phyloP scores from a whole-genome alignment of 2,329 filamentous ascomycete genomes.

The Passalora sequoiae region DNA sequence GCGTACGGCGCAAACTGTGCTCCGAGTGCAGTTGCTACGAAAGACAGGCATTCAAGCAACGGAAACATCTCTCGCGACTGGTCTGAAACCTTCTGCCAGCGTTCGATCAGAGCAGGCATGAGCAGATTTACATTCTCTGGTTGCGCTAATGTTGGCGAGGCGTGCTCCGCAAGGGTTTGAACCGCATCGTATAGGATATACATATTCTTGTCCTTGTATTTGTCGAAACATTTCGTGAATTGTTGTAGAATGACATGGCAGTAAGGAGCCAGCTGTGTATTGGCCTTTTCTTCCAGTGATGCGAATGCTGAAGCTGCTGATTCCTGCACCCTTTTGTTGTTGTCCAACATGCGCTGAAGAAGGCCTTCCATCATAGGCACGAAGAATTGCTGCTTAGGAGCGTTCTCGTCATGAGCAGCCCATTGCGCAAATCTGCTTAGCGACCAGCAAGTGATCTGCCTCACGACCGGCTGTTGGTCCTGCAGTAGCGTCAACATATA shows the following conservation, averaged over 20 bases:
- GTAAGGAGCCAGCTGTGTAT: conserved; percentile 74
- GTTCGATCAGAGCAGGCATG: conserved; percentile 85
- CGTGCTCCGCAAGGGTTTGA: conserved; percentile 89
- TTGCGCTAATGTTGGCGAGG: conserved; percentile 74
- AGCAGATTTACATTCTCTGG: conserved; percentile 76
- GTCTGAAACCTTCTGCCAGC: conserved; percentile 82
- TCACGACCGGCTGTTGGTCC: conserved; percentile 81
- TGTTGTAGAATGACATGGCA: conserved; percentile 85
- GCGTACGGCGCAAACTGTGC: conserved; percentile 80
- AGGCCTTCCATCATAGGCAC: conserved; percentile 97
- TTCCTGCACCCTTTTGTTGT: conserved; percentile 96
- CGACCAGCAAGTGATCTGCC: conserved; percentile 97
- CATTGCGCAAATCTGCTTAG: conserved; percentile 88
- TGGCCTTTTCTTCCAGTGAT: conserved; percentile 89
- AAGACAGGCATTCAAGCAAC: conserved; percentile 91
- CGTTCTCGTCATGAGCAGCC: conserved; percentile 70
- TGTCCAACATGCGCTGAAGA: conserved; percentile 87
- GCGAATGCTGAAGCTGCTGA: conserved; percentile 94
- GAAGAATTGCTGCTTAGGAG: conserved; percentile 72
- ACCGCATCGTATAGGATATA: conserved; percentile 98
- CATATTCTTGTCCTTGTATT: conserved; percentile 98
- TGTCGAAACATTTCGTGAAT: conserved; percentile 84
- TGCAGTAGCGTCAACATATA: conserved; percentile 83
- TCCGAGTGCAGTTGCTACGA: conserved; percentile 81
- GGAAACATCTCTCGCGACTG: conserved; percentile 92